Base-by-base conservation (phyloP, 2,329 filamentous ascomycete genomes). In the Rutstroemia sp. region DNA sequence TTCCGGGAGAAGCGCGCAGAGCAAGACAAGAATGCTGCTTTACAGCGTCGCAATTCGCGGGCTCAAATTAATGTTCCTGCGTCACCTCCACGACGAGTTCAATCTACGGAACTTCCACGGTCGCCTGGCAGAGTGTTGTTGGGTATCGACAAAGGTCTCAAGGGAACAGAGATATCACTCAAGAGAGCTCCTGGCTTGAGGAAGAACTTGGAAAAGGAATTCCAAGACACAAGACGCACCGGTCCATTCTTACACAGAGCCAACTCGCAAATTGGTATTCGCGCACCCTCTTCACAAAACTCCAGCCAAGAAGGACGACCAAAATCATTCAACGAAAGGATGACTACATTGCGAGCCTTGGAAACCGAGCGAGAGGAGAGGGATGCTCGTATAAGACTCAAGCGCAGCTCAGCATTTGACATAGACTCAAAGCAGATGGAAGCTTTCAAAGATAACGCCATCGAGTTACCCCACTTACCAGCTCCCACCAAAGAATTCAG, bases 131-230 rank as follows among this genome's bases (percentile, higher is more conserved):
- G 92, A 58, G 81, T 94, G 14, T 72, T 90, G 17, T 71, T 97
- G 16, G 92, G 94, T 5, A 95, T 97, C 60, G 92, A 96, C 72
- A 95, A 95, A 69, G 91, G 90, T 1, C 74, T 92, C 38, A 87
- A 79, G 64, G 91, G 86, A 2, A 82, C 82, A 57, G 90, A 96
- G 65, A 78, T 97, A 34, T 96, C 92, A 3, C 74, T 97, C 27
- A 94, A 89, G 70, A 79, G 89, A 62, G 83, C 89, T 3, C 77
- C 83, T 2, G 78, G 73, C 57, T 67, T 76, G 30, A 74, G 72
- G 54, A 75, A 68, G 55, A 64, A 66, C 41, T 53, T 66, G 19
- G 63, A 64, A 42, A 59, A 37, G 66, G 71, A 51, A 19, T 65
- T 61, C 14, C 65, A 67, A 41, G 67, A 68, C 42, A 34, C 50